Evolutionary conservation across 2,329 filamentous ascomycete species (phyloP).

Genomic region (Lecanicillium sp.): DNA sequence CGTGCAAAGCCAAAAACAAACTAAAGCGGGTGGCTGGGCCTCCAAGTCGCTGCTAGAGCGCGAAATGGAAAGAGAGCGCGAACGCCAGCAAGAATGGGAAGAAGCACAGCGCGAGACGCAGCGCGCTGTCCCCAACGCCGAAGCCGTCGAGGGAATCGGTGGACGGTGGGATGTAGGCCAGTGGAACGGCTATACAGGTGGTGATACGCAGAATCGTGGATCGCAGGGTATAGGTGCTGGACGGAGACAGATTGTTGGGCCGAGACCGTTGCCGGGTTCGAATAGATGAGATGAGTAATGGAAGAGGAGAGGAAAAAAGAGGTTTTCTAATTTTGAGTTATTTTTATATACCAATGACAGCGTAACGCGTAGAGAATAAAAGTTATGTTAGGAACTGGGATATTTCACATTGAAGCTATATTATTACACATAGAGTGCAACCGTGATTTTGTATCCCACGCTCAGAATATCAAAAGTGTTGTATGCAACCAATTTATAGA

Average conservation of each 20-base stretch:
- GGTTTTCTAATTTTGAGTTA: background rate
- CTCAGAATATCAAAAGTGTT: too few relatives aligned
- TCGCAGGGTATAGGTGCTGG: constrained; percentile 58
- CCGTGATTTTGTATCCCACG: too few relatives aligned
- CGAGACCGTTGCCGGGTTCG: constrained; percentile 52
- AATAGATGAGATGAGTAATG: constrained; percentile 9
- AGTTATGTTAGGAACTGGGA: too few relatives aligned
- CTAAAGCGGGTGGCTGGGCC: constrained; percentile 54
- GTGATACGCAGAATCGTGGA: constrained; percentile 65
- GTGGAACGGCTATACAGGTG: constrained; percentile 66
- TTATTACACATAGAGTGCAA: too few relatives aligned
- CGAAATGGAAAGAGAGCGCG: constrained; percentile 71
- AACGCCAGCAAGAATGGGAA: constrained; percentile 74
- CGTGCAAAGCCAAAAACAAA: constrained; percentile 47
- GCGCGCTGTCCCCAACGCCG: constrained; percentile 40
- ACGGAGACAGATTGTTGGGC: constrained; percentile 71
- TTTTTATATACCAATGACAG: too few relatives aligned
- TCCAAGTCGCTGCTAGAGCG: constrained; percentile 65
- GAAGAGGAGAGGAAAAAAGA: constrained; percentile 11
- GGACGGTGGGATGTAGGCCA: constrained; percentile 70
- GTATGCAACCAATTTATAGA: too few relatives aligned
- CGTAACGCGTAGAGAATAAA: background rate
- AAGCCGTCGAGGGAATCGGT: constrained; percentile 51
- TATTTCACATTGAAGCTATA: too few relatives aligned
- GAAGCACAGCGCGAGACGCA: constrained; percentile 58